Evolutionary conservation across 768 basidiomycete species (phyloP), one percentile per base, ranked within the genome.

Genomic region (Leccinum incarnatum): DNA sequence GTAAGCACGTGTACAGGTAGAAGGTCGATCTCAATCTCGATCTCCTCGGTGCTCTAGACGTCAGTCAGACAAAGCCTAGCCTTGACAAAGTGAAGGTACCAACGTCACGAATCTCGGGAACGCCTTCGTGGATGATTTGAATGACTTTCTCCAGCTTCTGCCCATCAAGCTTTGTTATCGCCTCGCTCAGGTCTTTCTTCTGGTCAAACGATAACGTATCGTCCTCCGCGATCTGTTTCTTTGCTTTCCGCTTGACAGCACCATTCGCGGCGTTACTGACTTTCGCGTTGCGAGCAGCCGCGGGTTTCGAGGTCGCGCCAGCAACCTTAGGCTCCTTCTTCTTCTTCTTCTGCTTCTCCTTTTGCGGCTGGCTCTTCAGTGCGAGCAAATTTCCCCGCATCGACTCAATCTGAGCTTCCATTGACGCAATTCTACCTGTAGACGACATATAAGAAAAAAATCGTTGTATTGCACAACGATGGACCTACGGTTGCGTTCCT

Each of bases 121-220:
- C 90, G 21, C 91, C 93, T 70, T 93, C 89, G 67, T 96, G 91
- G 59, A 98, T 98, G 71, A 98, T 95, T 67, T 91, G 84, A 67
- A 98, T 95, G 55, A 97, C 96, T 69, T 85, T 86, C 74, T 93
- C 90, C 60, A 98, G 76, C 70, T 89, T 90, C 53, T 81, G 72
- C 21, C 88, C 94, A 63, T 97, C 93, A 25, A 97, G 84, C 67
- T 83, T 83, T 60, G 83, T 82, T 64, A 99, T 99, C 53, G 94
- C 91, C 74, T 98, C 95, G 68, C 95, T 96, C 56, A 99, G 78
- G 70, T 98, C 94, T 75, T 97, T 95, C 88, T 99, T 99, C 79
- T 98, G 96, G 64, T 94, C 93, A 72, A 96, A 92, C 53, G 92
- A 89, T 37, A 98, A 80, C 2, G 88, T 86, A 57, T 94, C 91